Evolutionary conservation across 306 rosid genomes (phyloP), one percentile per base, ranked within the genome.

Genomic region (Trifolium subterraneum): DNA sequence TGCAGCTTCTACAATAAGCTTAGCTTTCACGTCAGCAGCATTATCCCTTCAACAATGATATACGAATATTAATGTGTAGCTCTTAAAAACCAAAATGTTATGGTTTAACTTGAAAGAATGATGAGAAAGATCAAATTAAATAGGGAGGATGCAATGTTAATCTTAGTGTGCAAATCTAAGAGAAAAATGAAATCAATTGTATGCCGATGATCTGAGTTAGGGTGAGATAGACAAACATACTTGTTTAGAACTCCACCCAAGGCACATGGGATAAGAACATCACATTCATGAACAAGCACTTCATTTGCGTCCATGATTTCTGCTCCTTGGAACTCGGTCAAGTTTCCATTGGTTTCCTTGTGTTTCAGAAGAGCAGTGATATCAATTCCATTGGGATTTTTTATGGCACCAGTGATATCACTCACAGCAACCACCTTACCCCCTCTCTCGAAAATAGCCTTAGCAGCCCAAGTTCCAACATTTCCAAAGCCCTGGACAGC

Each of bases 381-480:
- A 48, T 87, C 89, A 15, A 91, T 80, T 71, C 97, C 97, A 77
- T 75, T 80, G 7, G 79, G 78, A 54, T 88, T 91, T 67, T 61
- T 73, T 12, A 91, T 62, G 42, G 97, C 93, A 72, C 97, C 94
- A 0, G 86, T 80, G 75, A 91, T 82, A 78, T 91, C 97, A 70
- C 97, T 87, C 20, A 91, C 86, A 36, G 89, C 97, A 77, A 91
- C 39, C 25, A 91, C 78, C 74, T 87, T 86, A 68, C 90, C 94
- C 2, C 92, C 92, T 81, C 84, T 88, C 65, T 88, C 92, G 42
- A 61, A 80, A 56, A 91, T 60, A 25, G 85, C 79, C 78, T 77
- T 88, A 41, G 92, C 89, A 39, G 93, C 92, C 90, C 92, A 91
- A 0, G 92, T 85, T 27, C 97, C 97, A 62, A 89, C 95, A 6